Conservation (phyloP, 805 yeast genomes). For the Lipomyces starkeyi region DNA sequence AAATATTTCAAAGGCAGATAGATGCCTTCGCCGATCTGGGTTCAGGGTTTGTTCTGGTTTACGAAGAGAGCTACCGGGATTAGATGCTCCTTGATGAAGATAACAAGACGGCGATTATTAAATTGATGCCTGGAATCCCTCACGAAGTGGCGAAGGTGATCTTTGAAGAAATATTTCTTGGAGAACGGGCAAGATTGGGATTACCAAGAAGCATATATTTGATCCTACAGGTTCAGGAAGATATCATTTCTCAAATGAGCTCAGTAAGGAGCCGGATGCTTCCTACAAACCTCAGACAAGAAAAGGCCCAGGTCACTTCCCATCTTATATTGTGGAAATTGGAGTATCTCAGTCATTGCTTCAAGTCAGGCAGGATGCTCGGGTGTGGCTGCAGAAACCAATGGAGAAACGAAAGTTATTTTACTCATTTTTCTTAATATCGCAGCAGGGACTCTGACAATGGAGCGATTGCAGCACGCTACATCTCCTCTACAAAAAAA, state of each 20-base stretch:
- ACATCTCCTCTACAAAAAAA: neutral
- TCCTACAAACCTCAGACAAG: neutral
- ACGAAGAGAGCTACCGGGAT: neutral
- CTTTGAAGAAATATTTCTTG: neutral
- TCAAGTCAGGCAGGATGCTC: neutral
- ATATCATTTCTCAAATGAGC: slow-evolving; percentile 1
- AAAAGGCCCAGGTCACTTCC: neutral
- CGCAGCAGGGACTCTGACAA: neutral
- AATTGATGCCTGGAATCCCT: neutral
- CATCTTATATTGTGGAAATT: slow-evolving; percentile 1
- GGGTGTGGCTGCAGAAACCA: neutral
- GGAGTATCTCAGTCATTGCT: slow-evolving; percentile 4
- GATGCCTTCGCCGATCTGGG: no score
- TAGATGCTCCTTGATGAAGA: neutral
- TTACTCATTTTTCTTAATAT: neutral
- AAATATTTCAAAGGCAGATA: no score
- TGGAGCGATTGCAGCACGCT: neutral
- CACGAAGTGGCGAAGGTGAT: neutral
- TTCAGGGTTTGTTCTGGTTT: no score
- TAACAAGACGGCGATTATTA: slow-evolving; percentile 1
- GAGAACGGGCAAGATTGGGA: neutral
- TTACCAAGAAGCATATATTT: neutral
- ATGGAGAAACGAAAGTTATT: neutral
- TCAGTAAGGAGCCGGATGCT: neutral
- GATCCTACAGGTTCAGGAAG: neutral